Evolutionary conservation across 1,139 yeast species (phyloP).

Genomic region (Wickerhamomyces sp.): DNA sequence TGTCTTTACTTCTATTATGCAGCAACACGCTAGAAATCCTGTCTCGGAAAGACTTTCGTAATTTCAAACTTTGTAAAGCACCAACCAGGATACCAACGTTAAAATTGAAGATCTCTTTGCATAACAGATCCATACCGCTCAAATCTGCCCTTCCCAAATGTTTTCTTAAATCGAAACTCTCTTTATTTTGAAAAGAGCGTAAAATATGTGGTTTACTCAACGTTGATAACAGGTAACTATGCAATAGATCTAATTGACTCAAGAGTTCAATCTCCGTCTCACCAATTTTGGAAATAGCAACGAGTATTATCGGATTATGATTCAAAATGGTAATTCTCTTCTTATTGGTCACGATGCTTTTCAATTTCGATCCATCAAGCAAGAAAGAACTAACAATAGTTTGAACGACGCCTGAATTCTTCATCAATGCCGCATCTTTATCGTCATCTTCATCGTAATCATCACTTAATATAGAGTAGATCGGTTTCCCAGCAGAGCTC

Average conservation of each 20-base stretch:
- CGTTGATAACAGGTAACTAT: conserved; percentile 76
- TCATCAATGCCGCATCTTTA: conserved; percentile 60
- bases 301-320: conserved; percentile 65
- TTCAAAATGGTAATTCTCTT: conserved; percentile 57
- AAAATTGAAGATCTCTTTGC: conserved; percentile 44
- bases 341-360: conserved; percentile 36
- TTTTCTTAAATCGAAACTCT: conserved; percentile 78
- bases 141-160: conserved; percentile 67
- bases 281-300: conserved; percentile 62
- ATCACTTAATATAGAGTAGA: conserved; percentile 72
- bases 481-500: conserved; percentile 93
- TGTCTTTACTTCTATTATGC: conserved; percentile 35
- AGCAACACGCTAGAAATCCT: conserved; percentile 40
- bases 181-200: conserved; percentile 62
- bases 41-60: conserved; percentile 41
- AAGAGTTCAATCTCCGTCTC: conserved; percentile 50
- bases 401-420: conserved; percentile 61
- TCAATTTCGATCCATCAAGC: conserved; percentile 28
- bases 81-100: conserved; percentile 56
- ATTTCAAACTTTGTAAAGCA: conserved; percentile 52
- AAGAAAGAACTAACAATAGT: conserved; percentile 36
- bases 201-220: conserved; percentile 70
- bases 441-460: conserved; percentile 5
- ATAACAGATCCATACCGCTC: conserved; percentile 56
- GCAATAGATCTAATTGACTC: conserved; percentile 67